Percentiles rank a stretch among this genome's conserved stretches.
phyloP scores from a whole-genome alignment of 2,329 filamentous ascomycete species.

The Xylaria sp. region DNA sequence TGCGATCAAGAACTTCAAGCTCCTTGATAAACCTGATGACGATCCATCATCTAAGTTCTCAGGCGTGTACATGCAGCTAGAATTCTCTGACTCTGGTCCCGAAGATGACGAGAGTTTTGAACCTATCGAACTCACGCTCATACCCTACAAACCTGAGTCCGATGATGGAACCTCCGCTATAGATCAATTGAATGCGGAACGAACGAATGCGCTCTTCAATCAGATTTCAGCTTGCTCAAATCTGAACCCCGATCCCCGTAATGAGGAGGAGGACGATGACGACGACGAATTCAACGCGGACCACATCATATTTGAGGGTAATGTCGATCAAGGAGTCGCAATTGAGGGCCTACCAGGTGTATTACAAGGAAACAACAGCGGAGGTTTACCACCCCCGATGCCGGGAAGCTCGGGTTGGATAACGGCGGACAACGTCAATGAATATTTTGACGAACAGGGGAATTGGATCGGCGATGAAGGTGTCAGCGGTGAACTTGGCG shows the following conservation, averaged over 20 bases:
- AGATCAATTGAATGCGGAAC: slow-evolving; percentile 46
- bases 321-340: slow-evolving; percentile 58
- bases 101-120: slow-evolving; percentile 74
- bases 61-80: slow-evolving; percentile 74
- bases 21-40: slow-evolving; percentile 52
- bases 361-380: slow-evolving; percentile 58
- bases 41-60: slow-evolving; percentile 55
- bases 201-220: slow-evolving; percentile 67
- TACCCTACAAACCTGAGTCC: slow-evolving; percentile 58
- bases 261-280: slow-evolving; percentile 67
- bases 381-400: slow-evolving; percentile 72
- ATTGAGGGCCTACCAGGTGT: slow-evolving; percentile 69
- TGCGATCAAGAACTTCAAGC: slow-evolving; percentile 71
- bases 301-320: slow-evolving; percentile 67
- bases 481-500: slow-evolving; percentile 66
- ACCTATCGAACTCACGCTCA: slow-evolving; percentile 74
- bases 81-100: slow-evolving; percentile 67
- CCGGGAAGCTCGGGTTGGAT: slow-evolving; percentile 86
- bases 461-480: slow-evolving; percentile 73
- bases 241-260: slow-evolving; percentile 76
- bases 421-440: slow-evolving; percentile 88
- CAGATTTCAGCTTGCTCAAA: slow-evolving; percentile 81
- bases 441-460: slow-evolving; percentile 84
- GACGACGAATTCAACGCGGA: slow-evolving; percentile 56
- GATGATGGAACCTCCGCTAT: slow-evolving; percentile 43